Evolutionary conservation across 1,284 basidiomycete species (phyloP).

Genomic region (Papiliotrema flavescens): DNA sequence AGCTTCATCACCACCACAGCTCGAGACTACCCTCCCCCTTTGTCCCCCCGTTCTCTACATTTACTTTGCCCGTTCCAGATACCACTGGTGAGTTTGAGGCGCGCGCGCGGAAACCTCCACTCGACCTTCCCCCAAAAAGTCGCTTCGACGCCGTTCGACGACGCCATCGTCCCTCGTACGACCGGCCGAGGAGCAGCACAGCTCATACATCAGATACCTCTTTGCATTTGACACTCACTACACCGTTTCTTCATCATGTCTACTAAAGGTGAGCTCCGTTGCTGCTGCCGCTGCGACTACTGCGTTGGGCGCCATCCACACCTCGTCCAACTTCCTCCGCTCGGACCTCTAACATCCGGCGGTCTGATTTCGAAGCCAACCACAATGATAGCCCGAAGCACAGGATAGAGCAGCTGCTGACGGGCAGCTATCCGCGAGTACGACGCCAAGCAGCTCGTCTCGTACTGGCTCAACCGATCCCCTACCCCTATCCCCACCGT

Average conservation of each 20-base stretch:
- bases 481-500: slow-evolving; percentile 55
- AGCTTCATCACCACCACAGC: background rate
- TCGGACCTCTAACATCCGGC: background rate
- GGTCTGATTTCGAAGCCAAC: background rate
- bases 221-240: slow-evolving; percentile 1
- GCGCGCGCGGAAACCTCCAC: background rate
- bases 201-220: background rate
- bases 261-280: slow-evolving; percentile 44
- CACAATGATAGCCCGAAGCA: background rate
- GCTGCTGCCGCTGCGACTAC: background rate
- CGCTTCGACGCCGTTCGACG: background rate
- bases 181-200: background rate
- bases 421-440: slow-evolving; percentile 80
- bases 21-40: background rate
- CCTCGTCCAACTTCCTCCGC: background rate
- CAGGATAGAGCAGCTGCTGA: slow-evolving; percentile 1
- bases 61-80: background rate
- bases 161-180: background rate
- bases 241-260: slow-evolving; percentile 39
- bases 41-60: slow-evolving; percentile 1
- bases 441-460: slow-evolving; percentile 88
- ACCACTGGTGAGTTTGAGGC: background rate
- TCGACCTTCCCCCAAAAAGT: background rate
- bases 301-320: background rate
- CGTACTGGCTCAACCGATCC: slow-evolving; percentile 88